Evolutionary conservation across 805 yeast species (phyloP).

Genomic region (Saturnispora sekii): DNA sequence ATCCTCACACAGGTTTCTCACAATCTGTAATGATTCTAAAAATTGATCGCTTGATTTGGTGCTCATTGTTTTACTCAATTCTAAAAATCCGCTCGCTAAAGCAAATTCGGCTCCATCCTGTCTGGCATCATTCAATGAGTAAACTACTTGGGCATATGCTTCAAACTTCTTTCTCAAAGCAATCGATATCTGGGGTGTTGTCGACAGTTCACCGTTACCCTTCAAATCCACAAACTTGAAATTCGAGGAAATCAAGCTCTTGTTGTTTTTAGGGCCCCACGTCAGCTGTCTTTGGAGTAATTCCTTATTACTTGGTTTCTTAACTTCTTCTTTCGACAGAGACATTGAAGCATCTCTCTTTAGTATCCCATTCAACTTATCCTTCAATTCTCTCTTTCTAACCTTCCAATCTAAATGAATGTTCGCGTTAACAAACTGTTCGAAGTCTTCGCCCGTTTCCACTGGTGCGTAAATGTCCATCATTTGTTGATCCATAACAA

Average conservation of each 20-base stretch:
- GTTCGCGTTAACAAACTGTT: constrained; percentile 59
- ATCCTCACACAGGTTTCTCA: constrained; percentile 37
- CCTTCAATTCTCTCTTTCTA: constrained; percentile 64
- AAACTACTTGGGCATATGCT: constrained; percentile 61
- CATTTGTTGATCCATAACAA: constrained; percentile 33
- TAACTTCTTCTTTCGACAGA: constrained; percentile 12
- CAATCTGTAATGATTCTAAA: constrained; percentile 63
- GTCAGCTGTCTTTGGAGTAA: constrained; percentile 17
- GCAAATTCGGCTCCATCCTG: constrained; percentile 44
- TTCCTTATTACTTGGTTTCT: constrained; percentile 15
- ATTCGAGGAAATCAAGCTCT: constrained; percentile 22
- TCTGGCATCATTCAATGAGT: constrained; percentile 62
- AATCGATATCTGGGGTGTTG: constrained; percentile 30
- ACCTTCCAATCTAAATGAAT: constrained; percentile 78
- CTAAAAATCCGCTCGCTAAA: constrained; percentile 49
- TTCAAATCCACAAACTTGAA: constrained; percentile 20
- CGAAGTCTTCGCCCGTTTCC: constrained; percentile 60
- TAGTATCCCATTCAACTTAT: constrained; percentile 52
- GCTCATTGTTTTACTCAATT: constrained; percentile 36
- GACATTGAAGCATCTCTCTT: constrained; percentile 20
- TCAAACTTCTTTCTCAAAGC: constrained; percentile 48
- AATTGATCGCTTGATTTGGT: constrained; percentile 63
- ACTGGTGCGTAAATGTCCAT: constrained; percentile 28
- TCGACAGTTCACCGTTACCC: not conserved
- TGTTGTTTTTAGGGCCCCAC: constrained; percentile 23